phyloP scores from a whole-genome alignment of 2,329 filamentous ascomycete genomes.

The Alternaria angustiovoidea region DNA sequence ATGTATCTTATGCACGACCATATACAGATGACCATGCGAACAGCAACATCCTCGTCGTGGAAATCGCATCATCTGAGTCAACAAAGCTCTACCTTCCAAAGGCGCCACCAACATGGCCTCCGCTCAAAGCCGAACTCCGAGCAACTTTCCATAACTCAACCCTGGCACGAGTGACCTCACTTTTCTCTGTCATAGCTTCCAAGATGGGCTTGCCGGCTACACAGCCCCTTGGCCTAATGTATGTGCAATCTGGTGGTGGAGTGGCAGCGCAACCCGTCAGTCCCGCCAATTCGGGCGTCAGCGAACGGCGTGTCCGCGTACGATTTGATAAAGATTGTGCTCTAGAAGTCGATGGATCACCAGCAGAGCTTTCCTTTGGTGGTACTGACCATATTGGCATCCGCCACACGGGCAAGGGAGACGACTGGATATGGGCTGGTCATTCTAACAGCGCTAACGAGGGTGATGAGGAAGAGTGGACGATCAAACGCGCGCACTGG shows the following conservation, averaged over 20 bases:
- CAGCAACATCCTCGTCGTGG: slow-evolving; percentile 73
- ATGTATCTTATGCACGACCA: slow-evolving; percentile 82
- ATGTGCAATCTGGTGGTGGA: slow-evolving; percentile 67
- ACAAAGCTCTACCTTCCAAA: slow-evolving; percentile 40
- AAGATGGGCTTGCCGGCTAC: slow-evolving; percentile 74
- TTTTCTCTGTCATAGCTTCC: slow-evolving; percentile 82
- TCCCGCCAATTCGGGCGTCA: slow-evolving; percentile 73
- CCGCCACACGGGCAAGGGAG: neutral
- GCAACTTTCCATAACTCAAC: slow-evolving; percentile 78
- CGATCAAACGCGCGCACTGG: slow-evolving; percentile 52
- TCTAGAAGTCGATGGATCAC: slow-evolving; percentile 33
- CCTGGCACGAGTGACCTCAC: slow-evolving; percentile 72
- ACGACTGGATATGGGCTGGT: slow-evolving; percentile 1
- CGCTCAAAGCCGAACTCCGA: slow-evolving; percentile 54
- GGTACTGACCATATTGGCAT: slow-evolving; percentile 28
- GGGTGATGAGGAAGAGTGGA: slow-evolving; percentile 40
- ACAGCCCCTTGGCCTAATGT: slow-evolving; percentile 70
- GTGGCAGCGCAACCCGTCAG: slow-evolving; percentile 68
- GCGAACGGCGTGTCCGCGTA: slow-evolving; percentile 70
- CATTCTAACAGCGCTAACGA: neutral
- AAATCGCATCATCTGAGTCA: slow-evolving; percentile 65
- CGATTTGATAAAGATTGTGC: slow-evolving; percentile 32
- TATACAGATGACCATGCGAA: slow-evolving; percentile 78
- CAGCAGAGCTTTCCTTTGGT: slow-evolving; percentile 28
- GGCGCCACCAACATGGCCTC: slow-evolving; percentile 29